Base-by-base conservation (phyloP, 1,284 basidiomycete genomes). In the Pseudozyma thailandica region DNA sequence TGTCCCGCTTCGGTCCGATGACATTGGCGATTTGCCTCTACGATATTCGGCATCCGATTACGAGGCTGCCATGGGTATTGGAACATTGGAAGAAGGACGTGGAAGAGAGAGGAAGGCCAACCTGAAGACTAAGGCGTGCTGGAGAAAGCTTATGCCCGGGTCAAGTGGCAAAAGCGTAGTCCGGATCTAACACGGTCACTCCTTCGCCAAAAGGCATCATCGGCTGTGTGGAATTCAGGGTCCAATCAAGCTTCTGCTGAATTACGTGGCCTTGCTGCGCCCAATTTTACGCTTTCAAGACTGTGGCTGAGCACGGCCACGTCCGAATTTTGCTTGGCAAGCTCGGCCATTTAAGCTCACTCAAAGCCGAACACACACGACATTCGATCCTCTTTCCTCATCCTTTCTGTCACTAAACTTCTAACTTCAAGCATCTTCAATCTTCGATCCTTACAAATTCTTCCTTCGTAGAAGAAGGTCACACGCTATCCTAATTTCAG, bases 331-430 rank as follows among this genome's bases (percentile, higher is more conserved):
- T 20, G 50, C 50, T 60, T 53, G 58, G 58, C 58, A 33, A 39
- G 51, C 30, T 61, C 58, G 47, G 58, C 47, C 58, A 54, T 61
- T 61, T 50, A 62, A 47, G 31, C 52, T 61, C 59, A 28, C 20
- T 45, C 50, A 15, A 54, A 47, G 48, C 59, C 52, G 48, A 55
- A 50, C 23, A 35, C 8, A 31, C n/a, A 54, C 44, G 43, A 54
- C 52, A 54, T 46, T 27, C 33, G 4, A 18, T 20, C 26, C 16
- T n/a, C 6, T n/a, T 9, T 50, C 30, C 13, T 13, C 28, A 31
- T 12, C 18, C 26, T 28, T 16, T 33, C 26, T 4, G 7, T 10
- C n/a, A 3, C 21, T 26, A 25, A 16, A 21, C 26, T 16, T 27
- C 18, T 15, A 41, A 23, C 33, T 16, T 16, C 13, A 12, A 35